phyloP scores from a whole-genome alignment of 805 yeast genomes.

The Suhomyces xylopsoci region DNA sequence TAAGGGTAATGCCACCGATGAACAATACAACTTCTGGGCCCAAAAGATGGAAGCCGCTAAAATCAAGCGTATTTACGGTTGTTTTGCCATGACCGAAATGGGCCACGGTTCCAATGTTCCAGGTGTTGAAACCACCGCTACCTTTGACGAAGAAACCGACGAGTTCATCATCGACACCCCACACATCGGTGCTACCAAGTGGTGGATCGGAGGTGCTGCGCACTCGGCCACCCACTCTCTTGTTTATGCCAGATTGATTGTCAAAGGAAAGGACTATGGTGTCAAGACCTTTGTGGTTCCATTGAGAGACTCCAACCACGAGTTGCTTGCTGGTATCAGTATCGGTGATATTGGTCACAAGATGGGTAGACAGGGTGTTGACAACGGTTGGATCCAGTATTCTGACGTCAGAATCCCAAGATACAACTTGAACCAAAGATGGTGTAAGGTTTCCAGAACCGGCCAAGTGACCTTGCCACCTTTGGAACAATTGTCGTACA shows the following conservation, averaged over 20 bases:
- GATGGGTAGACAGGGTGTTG: constrained; percentile 95
- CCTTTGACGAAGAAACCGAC: constrained; percentile 61
- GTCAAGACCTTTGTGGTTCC: constrained; percentile 93
- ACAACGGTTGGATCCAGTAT: constrained; percentile 96
- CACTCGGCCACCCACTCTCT: constrained; percentile 86
- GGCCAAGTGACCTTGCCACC: constrained; percentile 79
- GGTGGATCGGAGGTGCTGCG: constrained; percentile 99
- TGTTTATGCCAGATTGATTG: constrained; percentile 81
- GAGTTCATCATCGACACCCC: constrained; percentile 82
- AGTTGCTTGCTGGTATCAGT: constrained; percentile 72
- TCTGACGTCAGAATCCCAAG: constrained; percentile 80
- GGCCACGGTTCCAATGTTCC: constrained; percentile 69
- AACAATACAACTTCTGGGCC: constrained; percentile 84
- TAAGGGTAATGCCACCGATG: constrained; percentile 83
- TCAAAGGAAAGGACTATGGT: constrained; percentile 83
- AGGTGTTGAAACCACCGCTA: constrained; percentile 64
- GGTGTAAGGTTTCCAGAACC: constrained; percentile 63
- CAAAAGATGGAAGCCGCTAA: constrained; percentile 59
- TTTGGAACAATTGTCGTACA: constrained; percentile 82
- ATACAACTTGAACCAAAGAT: constrained; percentile 76
- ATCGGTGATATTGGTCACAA: constrained; percentile 92
- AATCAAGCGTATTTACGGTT: constrained; percentile 57
- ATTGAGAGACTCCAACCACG: constrained; percentile 70
- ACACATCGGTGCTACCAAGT: constrained; percentile 87
- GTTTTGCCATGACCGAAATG: constrained; percentile 65